Evolutionary conservation across 108 stramenopile species (phyloP).

Genomic region (Nitzschia sp.): DNA sequence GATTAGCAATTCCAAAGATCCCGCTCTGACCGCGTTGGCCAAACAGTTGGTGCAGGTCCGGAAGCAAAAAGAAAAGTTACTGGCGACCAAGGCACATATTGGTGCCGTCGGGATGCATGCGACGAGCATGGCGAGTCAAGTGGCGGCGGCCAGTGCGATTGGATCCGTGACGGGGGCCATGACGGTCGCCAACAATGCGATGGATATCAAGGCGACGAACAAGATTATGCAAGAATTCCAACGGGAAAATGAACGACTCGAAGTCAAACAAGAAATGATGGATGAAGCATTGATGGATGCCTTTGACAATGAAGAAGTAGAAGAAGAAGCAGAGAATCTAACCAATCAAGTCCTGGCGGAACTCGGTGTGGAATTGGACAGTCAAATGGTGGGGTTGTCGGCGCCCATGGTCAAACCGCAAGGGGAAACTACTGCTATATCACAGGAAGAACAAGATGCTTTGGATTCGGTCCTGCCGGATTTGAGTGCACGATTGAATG

Average conservation of each 20-base stretch:
- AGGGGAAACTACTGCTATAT: constrained; percentile 19
- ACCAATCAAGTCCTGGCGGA: constrained; percentile 81
- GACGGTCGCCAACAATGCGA: constrained; percentile 56
- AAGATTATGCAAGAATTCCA: constrained; percentile 75
- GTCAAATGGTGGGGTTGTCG: constrained; percentile 72
- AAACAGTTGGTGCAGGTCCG: constrained; percentile 75
- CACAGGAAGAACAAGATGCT: constrained; percentile 70
- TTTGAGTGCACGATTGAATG: constrained; percentile 78
- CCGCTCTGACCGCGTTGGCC: constrained; percentile 63
- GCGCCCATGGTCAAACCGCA: constrained; percentile 55
- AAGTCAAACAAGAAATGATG: constrained; percentile 83
- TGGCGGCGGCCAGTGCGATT: constrained; percentile 61
- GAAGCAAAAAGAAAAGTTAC: constrained; percentile 65
- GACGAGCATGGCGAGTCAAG: constrained; percentile 67
- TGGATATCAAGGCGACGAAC: constrained; percentile 71
- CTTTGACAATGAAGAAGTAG: constrained; percentile 76
- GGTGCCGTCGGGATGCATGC: constrained; percentile 83
- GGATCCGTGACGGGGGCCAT: constrained; percentile 60
- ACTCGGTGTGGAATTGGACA: constrained; percentile 83
- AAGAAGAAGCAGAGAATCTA: constrained; percentile 76
- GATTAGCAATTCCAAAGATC: constrained; percentile 50
- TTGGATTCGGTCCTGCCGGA: constrained; percentile 70
- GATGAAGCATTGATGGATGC: constrained; percentile 81
- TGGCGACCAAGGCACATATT: constrained; percentile 68
- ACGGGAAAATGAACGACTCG: constrained; percentile 60